Evolutionary conservation across 192 early-diverging fungal species (phyloP), one percentile per base, ranked within the genome.

Genomic region (Allomyces macrogynus): DNA sequence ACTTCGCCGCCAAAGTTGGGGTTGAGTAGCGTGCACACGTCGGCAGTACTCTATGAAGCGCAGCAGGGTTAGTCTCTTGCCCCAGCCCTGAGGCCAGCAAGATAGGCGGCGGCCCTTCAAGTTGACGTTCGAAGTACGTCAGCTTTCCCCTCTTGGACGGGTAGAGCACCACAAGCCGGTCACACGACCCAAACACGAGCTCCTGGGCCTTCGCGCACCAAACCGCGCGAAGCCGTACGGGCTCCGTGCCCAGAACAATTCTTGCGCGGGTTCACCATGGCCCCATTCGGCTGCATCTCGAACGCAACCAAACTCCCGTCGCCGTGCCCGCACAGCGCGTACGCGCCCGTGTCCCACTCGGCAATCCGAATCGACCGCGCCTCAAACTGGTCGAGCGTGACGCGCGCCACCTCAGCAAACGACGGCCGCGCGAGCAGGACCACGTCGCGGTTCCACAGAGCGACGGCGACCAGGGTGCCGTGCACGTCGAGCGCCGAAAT

Each of bases 281-380:
- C 67, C 18, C 70, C 68, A 0, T 62, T 40, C 11, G 65, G 61
- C 69, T 87, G 78, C 10, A 89, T 60, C n/a, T 72, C 64, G 67
- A 83, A 93, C n/a, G 83, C 81, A 60, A 81, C 73, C 54, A 97
- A 67, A n/a, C 84, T 77, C 3, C 94, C 94, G 72, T 97, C 89
- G 64, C 90, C 32, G 32, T 40, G 32, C 4, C 32, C 32, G 7
- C 32, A 40, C 32, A 40, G 32, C 76, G 74, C 18, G 32, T 40
- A 40, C 32, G 32, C 32, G 32, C 32, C 32, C 32, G 32, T 40
- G 32, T 40, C 32, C 32, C 32, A 40, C 7, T 40, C 32, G 32
- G 32, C 32, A 40, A 40, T 40, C 32, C 32, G 32, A 40, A 40
- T 40, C 32, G 32, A 40, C 32, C 32, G 32, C 32, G 32, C 32